A percentile compares a stretch with the other conserved stretches of the same genome.
phyloP scores from a whole-genome alignment of 352 stramenopile genomes.

The Phytophthora rubi region DNA sequence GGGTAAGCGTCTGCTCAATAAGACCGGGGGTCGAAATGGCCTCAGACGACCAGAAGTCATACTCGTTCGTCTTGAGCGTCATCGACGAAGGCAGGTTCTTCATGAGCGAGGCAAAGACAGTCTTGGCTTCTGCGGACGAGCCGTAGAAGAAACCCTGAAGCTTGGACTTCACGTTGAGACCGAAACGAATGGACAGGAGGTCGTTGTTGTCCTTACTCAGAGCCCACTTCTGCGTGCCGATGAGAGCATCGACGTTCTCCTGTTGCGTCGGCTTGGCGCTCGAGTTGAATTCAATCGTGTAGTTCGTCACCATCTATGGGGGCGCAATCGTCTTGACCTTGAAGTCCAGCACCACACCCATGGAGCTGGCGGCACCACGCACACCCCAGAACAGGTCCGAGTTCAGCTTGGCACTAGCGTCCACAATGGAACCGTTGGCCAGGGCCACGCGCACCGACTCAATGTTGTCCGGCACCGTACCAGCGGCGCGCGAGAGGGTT shows the following conservation, averaged over 20 bases:
- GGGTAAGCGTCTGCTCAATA: constrained; percentile 17
- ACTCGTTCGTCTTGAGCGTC: constrained; percentile 22
- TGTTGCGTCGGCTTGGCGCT: constrained; percentile 28
- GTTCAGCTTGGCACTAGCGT: not conserved
- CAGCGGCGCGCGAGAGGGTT: not conserved
- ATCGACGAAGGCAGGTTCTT: constrained; percentile 30
- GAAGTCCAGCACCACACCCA: no score
- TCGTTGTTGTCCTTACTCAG: constrained; percentile 34
- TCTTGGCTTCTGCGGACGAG: not conserved
- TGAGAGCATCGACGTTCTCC: constrained; percentile 30
- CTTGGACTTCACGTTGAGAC: constrained; percentile 15
- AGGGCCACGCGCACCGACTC: not conserved
- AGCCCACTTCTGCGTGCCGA: constrained; percentile 33
- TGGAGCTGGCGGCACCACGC: not conserved
- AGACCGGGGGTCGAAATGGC: constrained; percentile 23
- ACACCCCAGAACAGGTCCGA: not conserved
- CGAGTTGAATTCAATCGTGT: no score
- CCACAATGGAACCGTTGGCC: not conserved
- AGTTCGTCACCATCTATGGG: no score
- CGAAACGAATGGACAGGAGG: constrained; percentile 34
- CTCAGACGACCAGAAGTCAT: constrained; percentile 31
- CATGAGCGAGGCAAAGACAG: constrained; percentile 21
- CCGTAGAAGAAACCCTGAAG: constrained; percentile 35
- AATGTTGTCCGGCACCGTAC: not conserved
- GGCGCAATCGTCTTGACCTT: no score